Evolutionary conservation across 495 filamentous ascomycete genomes (phyloP).

Genomic region (Endocarpon pusillum): DNA sequence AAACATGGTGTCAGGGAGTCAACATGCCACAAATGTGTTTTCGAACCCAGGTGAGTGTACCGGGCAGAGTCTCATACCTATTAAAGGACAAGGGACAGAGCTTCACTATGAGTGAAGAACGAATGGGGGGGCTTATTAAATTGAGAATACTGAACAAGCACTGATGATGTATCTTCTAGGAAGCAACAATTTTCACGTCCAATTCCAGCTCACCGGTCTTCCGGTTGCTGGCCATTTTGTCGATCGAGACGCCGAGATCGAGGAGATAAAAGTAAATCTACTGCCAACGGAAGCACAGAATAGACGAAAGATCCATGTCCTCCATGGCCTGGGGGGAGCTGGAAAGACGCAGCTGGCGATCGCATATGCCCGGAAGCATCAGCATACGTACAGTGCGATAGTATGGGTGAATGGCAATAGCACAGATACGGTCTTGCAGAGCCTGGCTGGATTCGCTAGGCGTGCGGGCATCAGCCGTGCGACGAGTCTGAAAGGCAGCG

Average conservation of each 20-base stretch:
- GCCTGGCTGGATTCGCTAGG: neutral
- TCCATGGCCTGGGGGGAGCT: conserved; percentile 25
- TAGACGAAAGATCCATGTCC: conserved; percentile 14
- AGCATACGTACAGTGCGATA: conserved; percentile 14
- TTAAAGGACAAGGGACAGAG: no score
- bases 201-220: conserved; percentile 12
- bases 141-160: neutral
- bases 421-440: conserved; percentile 7
- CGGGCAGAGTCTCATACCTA: no score
- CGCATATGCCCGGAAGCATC: conserved; percentile 18
- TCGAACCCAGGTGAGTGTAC: no score
- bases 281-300: conserved; percentile 5
- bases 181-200: conserved; percentile 8
- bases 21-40: no score
- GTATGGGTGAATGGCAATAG: conserved; percentile 19
- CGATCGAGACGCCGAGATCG: conserved; percentile 14
- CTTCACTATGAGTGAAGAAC: neutral
- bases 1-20: no score
- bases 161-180: neutral
- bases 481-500: neutral
- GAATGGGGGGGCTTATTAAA: neutral
- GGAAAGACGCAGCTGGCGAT: conserved; percentile 28
- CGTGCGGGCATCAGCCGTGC: neutral
- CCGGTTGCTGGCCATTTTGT: conserved; percentile 15
- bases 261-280: conserved; percentile 12